phyloP scores from a whole-genome alignment of 371 early-diverging fungal species.

The Apophysomyces elegans region DNA sequence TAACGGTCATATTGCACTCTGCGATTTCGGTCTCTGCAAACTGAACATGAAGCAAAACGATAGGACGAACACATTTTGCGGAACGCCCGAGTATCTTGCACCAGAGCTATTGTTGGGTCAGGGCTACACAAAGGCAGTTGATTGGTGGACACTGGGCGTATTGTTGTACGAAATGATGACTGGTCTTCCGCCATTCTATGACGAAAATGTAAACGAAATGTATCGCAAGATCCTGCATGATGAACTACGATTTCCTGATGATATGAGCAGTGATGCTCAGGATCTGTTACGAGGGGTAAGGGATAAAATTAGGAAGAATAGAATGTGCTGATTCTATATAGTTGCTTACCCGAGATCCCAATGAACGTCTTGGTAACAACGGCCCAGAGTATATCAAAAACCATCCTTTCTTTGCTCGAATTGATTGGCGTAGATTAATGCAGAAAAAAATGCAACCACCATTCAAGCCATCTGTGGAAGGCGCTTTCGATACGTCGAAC shows the following conservation, averaged over 20 bases:
- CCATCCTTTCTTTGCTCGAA: constrained; percentile 93
- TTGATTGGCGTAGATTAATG: constrained; percentile 88
- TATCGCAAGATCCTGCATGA: constrained; percentile 91
- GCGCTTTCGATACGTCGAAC: constrained; percentile 80
- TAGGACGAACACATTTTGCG: constrained; percentile 96
- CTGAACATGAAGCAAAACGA: constrained; percentile 92
- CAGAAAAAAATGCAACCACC: constrained; percentile 91
- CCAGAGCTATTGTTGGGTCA: constrained; percentile 94
- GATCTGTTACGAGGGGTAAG: constrained; percentile 74
- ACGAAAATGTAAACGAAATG: constrained; percentile 96
- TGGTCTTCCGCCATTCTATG: constrained; percentile 95
- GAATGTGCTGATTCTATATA: constrained; percentile 12
- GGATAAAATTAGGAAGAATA: not conserved
- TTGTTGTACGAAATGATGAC: constrained; percentile 96
- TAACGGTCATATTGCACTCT: constrained; percentile 96
- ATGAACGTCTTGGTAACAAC: constrained; percentile 80
- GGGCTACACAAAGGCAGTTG: constrained; percentile 94
- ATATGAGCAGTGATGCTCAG: constrained; percentile 76
- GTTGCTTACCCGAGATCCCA: constrained; percentile 85
- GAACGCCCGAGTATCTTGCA: constrained; percentile 99
- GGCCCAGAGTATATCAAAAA: constrained; percentile 89
- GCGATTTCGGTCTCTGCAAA: constrained; percentile 98
- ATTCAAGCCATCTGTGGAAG: constrained; percentile 88
- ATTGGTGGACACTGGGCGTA: constrained; percentile 97
- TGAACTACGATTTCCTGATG: constrained; percentile 84